Conservation (phyloP, 352 stramenopile genomes). For the Pythium apleroticum region DNA sequence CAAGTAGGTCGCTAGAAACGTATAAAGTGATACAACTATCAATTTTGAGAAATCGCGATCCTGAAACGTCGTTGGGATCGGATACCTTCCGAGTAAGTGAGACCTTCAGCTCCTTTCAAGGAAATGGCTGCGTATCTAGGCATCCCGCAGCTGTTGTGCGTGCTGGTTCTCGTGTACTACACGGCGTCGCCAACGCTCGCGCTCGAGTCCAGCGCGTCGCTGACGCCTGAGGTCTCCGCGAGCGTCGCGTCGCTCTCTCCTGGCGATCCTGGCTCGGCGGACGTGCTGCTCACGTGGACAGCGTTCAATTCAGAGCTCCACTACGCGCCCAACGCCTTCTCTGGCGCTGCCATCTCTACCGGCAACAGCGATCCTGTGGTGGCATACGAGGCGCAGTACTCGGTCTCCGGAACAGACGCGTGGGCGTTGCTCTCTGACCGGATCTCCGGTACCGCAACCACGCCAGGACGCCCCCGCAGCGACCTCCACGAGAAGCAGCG, state of each 20-base stretch:
- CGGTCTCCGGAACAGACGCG: constrained; percentile 37
- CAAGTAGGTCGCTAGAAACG: neutral
- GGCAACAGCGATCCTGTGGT: constrained; percentile 30
- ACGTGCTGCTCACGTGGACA: constrained; percentile 45
- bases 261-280: constrained; percentile 41
- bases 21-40: neutral
- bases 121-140: neutral
- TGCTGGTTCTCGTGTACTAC: neutral
- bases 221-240: neutral
- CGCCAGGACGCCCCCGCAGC: neutral
- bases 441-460: constrained; percentile 34
- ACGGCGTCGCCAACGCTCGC: neutral
- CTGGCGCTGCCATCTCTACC: constrained; percentile 14
- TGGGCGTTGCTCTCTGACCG: constrained; percentile 38
- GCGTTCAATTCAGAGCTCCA: constrained; percentile 37
- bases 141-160: neutral
- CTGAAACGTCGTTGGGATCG: neutral
- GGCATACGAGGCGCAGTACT: constrained; percentile 59
- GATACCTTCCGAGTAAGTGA: neutral
- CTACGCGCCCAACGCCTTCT: constrained; percentile 2
- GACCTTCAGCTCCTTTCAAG: neutral
- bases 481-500: constrained; percentile 48
- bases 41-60: constrained; percentile 1
- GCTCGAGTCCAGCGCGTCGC: neutral
- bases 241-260: constrained; percentile 17